Evolutionary conservation across 495 filamentous ascomycete species (phyloP).

Genomic region (Aspergillus mulundensis): DNA sequence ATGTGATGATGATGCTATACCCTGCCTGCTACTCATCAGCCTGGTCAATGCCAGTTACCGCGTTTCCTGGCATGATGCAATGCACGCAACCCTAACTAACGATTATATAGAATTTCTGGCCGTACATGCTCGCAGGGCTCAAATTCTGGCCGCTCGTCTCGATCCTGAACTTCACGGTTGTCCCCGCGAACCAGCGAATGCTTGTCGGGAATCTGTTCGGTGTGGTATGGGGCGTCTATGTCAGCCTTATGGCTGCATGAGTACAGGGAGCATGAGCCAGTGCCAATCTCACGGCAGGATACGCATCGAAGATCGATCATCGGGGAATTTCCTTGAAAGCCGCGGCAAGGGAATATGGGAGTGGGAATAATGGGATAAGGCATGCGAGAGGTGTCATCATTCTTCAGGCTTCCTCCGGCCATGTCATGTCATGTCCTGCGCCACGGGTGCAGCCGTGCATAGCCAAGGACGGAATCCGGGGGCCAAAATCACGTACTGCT

Average conservation of each 20-base stretch:
- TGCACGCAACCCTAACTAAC: background rate
- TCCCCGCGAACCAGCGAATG: slow-evolving; percentile 66
- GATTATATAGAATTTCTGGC: slow-evolving; percentile 54
- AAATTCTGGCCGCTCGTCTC: slow-evolving; percentile 81
- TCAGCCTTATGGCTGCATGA: slow-evolving; percentile 57
- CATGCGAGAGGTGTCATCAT: background rate
- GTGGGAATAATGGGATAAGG: too few relatives aligned
- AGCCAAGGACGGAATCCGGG: background rate
- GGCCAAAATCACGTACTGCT: background rate
- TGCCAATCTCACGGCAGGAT: background rate
- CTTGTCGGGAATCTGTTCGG: slow-evolving; percentile 70
- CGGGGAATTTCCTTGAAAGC: background rate
- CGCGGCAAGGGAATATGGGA: too few relatives aligned
- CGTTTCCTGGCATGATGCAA: background rate
- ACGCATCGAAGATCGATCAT: background rate
- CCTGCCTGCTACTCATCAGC: background rate
- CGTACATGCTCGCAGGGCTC: slow-evolving; percentile 64
- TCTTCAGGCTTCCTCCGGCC: background rate
- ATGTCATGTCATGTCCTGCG: background rate
- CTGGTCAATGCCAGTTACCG: background rate
- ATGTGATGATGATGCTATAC: background rate
- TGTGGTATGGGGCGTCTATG: slow-evolving; percentile 74
- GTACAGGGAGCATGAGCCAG: background rate
- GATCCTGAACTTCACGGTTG: slow-evolving; percentile 66
- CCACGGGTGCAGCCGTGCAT: background rate